Base-by-base conservation (phyloP, 306 rosid genomes). In the Vigna angularis region DNA sequence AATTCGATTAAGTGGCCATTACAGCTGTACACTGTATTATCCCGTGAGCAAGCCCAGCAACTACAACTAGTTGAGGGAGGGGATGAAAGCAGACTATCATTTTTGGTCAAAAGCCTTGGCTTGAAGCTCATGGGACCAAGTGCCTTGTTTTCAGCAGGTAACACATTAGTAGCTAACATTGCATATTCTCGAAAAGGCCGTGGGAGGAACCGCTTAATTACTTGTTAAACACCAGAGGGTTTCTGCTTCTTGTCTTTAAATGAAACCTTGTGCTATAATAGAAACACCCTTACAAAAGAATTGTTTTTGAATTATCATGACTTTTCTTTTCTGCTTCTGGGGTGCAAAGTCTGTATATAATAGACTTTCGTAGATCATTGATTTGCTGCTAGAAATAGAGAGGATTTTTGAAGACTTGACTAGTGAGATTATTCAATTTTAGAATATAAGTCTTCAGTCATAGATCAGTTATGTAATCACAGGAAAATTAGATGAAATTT, bases 61-160 rank as follows among this genome's bases (percentile, higher is more conserved):
- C 78, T 95, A 52, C 88, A 83, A 63, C 83, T 80, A 59, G 70
- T 83, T 44, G 34, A 75, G 0, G 92, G 80, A 80, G 93, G 89
- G 62, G 92, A 92, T 86, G 88, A 79, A 87, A 74, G 70, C 49
- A 83, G 86, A 74, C 48, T 91, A 66, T 83, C 85, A 22, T 85
- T 78, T 83, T 49, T 85, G 85, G 83, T 47, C 5, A 88, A 87
- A 85, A 70, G 24, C 81, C 87, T 95, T 15, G 93, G 98, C 61
- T 73, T 91, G 78, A 90, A 88, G 84, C 91, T 92, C 61, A 87
- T 95, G 90, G 98, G 97, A 38, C 70, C 81, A 12, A 67, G 66
- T 81, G 90, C 96, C 61, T 30, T 92, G 14, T 80, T 80, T 30
- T 77, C 45, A 81, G 72, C 76, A 0, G 86, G 82, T 4, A 73